Percentiles rank a stretch among this genome's conserved stretches.
These are phyloP conservation scores for Cucumis sativus DNA, from an alignment of 306 rosid species.

Conservation along the genomic window Cucumber_9930_V3 NC_026658.2:1097501-1098000, in stretches of 20 bases:
- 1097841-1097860: background rate
- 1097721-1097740: background rate
- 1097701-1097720: background rate
- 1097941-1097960: background rate
- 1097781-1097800: background rate
- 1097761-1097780: background rate
- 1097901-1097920: background rate
- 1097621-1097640: slow-evolving; percentile 82
- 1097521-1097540: slow-evolving; percentile 91
- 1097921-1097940: background rate
- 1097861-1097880: background rate
- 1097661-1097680: slow-evolving; percentile 40
- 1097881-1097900: background rate
- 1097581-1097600: slow-evolving; percentile 64
- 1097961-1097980: background rate
- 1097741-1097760: background rate
- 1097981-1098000: background rate
- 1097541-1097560: slow-evolving; percentile 95
- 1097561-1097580: slow-evolving; percentile 86
- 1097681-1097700: background rate
- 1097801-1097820: background rate
- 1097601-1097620: slow-evolving; percentile 65
- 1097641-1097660: slow-evolving; percentile 61
- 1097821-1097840: background rate
- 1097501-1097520: slow-evolving; percentile 59